Evolutionary conservation across 345 rosid species (phyloP), one percentile per base, ranked within the genome.

Genomic region (Heritiera fomes): DNA sequence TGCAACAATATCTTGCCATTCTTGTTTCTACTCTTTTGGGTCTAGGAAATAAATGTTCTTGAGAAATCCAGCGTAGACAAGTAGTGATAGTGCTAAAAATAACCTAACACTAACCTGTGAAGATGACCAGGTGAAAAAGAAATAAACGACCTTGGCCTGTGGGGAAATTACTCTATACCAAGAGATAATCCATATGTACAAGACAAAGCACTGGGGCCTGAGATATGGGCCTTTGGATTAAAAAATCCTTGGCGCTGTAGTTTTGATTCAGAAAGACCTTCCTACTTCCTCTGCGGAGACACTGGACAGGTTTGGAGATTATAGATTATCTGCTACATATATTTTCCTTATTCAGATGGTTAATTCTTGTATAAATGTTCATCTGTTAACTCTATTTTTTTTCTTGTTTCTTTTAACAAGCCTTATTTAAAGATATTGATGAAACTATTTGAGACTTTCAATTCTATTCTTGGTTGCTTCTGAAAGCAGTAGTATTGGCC

Each of bases 201-300:
- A 62, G 92, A 89, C 58, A 53, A 82, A 55, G 86, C 81, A 65
- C 63, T 85, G 40, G 69, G 64, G 15, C 90, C 89, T 17, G 92
- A 88, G 71, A 91, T 91, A 18, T 89, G 90, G 89, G 92, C 91
- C 12, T 68, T 83, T n/a, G 92, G 94, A 20, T 76, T 89, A 0
- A 78, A 86, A 80, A 87, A 87, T 81, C 90, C 91, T n/a, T 87
- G 92, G 92, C 77, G 89, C 32, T 91, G 91, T 40, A 85, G 90
- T 79, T 89, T 88, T 53, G 90, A 91, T 85, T 69, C 87, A n/a
- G 81, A 85, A 64, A 88, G 89, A 50, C 81, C 90, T 0, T 87
- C 87, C 71, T 85, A 84, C 82, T 87, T 90, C 66, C 23, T 87
- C 1, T 86, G 90, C 6, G 92, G 86, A 43, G 93, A 91, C 73